A percentile compares a stretch with the other conserved stretches of the same genome.
Conservation (phyloP, 768 basidiomycete genomes). For the Rhizopogon vesiculosus region DNA sequence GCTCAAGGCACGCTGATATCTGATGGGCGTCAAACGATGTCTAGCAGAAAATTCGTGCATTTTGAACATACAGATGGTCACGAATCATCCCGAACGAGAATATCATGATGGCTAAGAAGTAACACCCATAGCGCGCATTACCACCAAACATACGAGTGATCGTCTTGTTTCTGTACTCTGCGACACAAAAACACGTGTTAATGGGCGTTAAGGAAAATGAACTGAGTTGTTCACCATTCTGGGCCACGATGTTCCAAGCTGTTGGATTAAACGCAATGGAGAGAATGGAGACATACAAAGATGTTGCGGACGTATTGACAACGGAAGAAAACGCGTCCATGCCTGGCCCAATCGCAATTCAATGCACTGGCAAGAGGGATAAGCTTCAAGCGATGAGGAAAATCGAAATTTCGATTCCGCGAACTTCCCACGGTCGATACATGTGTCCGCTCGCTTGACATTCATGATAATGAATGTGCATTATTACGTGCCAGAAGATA, state of each 20-base stretch:
- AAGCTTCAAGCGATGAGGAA: background rate
- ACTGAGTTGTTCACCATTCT: constrained; percentile 60
- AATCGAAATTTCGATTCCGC: background rate
- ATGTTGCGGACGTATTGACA: constrained; percentile 60
- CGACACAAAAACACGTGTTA: background rate
- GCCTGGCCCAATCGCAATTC: background rate
- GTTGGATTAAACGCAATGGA: constrained; percentile 87
- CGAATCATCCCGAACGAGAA: constrained; percentile 83
- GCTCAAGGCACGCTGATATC: constrained; percentile 69
- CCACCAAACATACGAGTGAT: constrained; percentile 82
- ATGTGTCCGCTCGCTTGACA: background rate
- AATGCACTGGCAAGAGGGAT: background rate
- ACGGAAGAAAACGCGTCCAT: constrained; percentile 26
- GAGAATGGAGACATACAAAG: constrained; percentile 60
- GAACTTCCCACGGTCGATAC: background rate
- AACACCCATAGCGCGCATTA: constrained; percentile 72
- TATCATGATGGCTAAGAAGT: constrained; percentile 80
- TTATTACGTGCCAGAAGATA: background rate
- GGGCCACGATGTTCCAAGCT: constrained; percentile 94
- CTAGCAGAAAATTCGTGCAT: background rate
- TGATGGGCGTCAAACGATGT: constrained; percentile 22
- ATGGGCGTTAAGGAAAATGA: background rate
- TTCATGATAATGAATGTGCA: background rate
- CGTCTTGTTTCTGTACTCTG: constrained; percentile 81
- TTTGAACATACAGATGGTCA: constrained; percentile 68